Evolutionary conservation across 2,329 filamentous ascomycete species (phyloP).

Genomic region (Fusarium proliferatum): DNA sequence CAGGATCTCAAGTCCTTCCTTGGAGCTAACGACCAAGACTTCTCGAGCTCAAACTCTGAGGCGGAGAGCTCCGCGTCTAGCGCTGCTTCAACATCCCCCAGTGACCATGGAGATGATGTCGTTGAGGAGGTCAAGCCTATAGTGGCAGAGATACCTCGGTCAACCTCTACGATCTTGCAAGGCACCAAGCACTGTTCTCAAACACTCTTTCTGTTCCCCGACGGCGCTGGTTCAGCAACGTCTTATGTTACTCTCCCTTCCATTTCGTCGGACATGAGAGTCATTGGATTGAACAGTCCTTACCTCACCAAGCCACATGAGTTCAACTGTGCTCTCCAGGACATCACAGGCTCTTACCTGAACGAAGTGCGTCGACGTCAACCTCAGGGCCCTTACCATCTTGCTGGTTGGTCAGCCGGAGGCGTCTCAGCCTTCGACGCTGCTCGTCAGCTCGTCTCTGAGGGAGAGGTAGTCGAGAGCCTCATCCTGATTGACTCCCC

Average conservation of each 20-base stretch:
- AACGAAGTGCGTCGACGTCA: background rate
- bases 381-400: background rate
- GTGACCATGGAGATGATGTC: background rate
- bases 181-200: background rate
- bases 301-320: background rate
- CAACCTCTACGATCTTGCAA: background rate
- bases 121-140: background rate
- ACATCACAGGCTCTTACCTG: background rate
- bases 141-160: background rate
- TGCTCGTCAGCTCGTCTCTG: fast-evolving
- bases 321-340: background rate
- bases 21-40: background rate
- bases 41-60: background rate
- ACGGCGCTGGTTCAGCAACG: background rate
- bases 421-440: background rate
- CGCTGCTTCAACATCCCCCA: background rate
- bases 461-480: background rate
- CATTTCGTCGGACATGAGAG: background rate
- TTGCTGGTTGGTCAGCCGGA: background rate
- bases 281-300: background rate
- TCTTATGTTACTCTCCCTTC: background rate
- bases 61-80: background rate
- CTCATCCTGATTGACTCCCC: background rate
- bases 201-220: background rate
- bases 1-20: background rate